Evolutionary conservation across 2,329 filamentous ascomycete genomes (phyloP).

Genomic region (Colletotrichum euphorbiae): DNA sequence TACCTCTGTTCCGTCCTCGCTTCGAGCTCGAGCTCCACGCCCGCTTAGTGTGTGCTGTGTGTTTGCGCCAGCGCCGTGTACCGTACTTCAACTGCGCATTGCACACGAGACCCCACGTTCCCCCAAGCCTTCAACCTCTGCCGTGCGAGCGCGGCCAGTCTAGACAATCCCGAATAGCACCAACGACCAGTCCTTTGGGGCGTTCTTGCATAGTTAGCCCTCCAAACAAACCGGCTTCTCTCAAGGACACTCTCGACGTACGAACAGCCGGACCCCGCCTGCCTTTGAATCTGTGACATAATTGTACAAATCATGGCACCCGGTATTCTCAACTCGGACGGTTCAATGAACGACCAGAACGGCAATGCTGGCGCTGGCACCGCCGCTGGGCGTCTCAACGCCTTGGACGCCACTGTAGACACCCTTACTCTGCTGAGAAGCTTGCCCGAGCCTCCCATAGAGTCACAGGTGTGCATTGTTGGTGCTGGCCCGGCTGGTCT

Average conservation of each 20-base stretch:
- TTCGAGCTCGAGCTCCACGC: constrained; percentile 34
- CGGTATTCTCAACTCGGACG: constrained; percentile 48
- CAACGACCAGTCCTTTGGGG: neutral
- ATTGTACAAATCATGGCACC: constrained; percentile 48
- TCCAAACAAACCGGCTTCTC: constrained; percentile 3
- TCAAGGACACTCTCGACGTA: neutral
- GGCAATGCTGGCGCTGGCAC: constrained; percentile 14
- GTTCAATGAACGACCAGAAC: constrained; percentile 47
- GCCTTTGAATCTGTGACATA: constrained; percentile 29
- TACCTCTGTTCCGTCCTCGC: constrained; percentile 21
- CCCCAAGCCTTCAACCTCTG: constrained; percentile 16
- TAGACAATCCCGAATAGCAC: constrained; percentile 2
- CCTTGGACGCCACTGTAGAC: constrained; percentile 53
- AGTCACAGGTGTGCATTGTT: constrained; percentile 63
- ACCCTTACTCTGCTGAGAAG: constrained; percentile 62
- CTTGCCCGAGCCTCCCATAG: constrained; percentile 58
- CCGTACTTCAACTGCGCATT: constrained; percentile 26
- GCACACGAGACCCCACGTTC: constrained; percentile 25
- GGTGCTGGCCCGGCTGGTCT: constrained; percentile 68
- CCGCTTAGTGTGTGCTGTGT: constrained; percentile 16
- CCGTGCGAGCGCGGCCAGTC: constrained; percentile 28
- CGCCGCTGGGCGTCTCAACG: constrained; percentile 44
- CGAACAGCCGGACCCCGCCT: constrained; percentile 19
- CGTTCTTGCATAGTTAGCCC: constrained; percentile 29
- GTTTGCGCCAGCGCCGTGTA: constrained; percentile 31